Evolutionary conservation across 2,329 filamentous ascomycete genomes (phyloP).

Genomic region (Sphaerulina populicola): DNA sequence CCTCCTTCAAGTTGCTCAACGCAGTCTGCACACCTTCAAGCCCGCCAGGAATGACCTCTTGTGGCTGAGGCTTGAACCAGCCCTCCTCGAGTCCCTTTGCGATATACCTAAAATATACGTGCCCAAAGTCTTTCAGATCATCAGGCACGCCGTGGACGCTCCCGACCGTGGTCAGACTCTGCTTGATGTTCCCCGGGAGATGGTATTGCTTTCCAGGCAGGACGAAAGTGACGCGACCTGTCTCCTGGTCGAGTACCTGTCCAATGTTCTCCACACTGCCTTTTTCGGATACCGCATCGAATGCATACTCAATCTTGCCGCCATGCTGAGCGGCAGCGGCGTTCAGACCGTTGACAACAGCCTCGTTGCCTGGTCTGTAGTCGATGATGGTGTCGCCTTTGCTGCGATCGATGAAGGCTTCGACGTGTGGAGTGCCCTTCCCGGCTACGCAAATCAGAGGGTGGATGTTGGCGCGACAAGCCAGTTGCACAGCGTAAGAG

Average conservation of each 20-base stretch:
- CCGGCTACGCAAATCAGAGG: slow-evolving; percentile 56
- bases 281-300: slow-evolving; percentile 30
- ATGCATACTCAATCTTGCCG: slow-evolving; percentile 27
- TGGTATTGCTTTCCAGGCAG: slow-evolving; percentile 36
- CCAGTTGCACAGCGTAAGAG: slow-evolving; percentile 51
- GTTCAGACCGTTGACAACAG: slow-evolving; percentile 27
- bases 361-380: slow-evolving; percentile 42
- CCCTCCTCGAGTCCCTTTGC: slow-evolving; percentile 31
- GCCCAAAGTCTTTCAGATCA: slow-evolving; percentile 32
- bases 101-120: slow-evolving; percentile 30
- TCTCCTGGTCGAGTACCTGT: slow-evolving; percentile 31
- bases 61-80: slow-evolving; percentile 33
- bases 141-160: slow-evolving; percentile 26
- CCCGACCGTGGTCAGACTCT: slow-evolving; percentile 34
- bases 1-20: slow-evolving; percentile 49
- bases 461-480: slow-evolving; percentile 47
- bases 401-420: slow-evolving; percentile 44
- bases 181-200: slow-evolving; percentile 34
- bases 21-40: slow-evolving; percentile 47
- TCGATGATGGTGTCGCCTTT: slow-evolving; percentile 54
- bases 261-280: slow-evolving; percentile 34
- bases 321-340: slow-evolving; percentile 20
- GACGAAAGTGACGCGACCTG: slow-evolving; percentile 31
- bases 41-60: slow-evolving; percentile 48
- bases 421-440: slow-evolving; percentile 44